These are phyloP conservation scores for Fusarium pseudonygamai DNA, from an alignment of 2,329 filamentous ascomycete genomes.

Conservation along the genomic window DNA sequence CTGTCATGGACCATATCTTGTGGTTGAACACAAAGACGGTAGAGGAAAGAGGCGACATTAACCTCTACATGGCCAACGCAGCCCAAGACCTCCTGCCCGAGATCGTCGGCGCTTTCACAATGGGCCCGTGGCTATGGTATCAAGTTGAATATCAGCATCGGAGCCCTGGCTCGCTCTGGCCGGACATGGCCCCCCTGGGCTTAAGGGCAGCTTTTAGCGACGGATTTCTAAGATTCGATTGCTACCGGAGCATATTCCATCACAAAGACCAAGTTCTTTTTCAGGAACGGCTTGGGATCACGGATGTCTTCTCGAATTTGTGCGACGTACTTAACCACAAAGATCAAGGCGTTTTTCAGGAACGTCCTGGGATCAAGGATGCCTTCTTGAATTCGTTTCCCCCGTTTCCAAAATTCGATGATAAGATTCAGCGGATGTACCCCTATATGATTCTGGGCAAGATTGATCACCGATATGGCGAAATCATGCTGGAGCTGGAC, in stretches of 20 bases:
- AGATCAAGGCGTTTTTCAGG: fast-evolving
- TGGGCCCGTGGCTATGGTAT: no score
- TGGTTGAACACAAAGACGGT: background rate
- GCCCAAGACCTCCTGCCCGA: background rate
- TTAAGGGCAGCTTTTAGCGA: background rate
- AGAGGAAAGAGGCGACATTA: background rate
- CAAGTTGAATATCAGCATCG: background rate
- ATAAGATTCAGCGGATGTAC: fast-evolving
- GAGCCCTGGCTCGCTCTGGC: background rate
- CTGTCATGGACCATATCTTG: background rate
- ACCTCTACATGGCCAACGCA: background rate
- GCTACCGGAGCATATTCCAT: fast-evolving
- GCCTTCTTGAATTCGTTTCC: background rate
- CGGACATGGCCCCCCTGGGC: fast-evolving
- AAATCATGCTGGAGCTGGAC: background rate
- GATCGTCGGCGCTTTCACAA: fast-evolving
- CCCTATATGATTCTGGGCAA: background rate
- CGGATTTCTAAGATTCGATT: background rate
- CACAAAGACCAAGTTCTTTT: fast-evolving
- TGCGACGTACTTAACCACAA: fast-evolving
- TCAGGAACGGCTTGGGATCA: fast-evolving
- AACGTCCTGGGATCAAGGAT: fast-evolving
- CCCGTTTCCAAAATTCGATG: background rate
- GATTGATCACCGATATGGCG: fast-evolving
- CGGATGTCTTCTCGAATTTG: background rate